These are phyloP conservation scores for Jackrogersella multiformis DNA, from an alignment of 495 filamentous ascomycete genomes.

Conservation along the genomic window DNA sequence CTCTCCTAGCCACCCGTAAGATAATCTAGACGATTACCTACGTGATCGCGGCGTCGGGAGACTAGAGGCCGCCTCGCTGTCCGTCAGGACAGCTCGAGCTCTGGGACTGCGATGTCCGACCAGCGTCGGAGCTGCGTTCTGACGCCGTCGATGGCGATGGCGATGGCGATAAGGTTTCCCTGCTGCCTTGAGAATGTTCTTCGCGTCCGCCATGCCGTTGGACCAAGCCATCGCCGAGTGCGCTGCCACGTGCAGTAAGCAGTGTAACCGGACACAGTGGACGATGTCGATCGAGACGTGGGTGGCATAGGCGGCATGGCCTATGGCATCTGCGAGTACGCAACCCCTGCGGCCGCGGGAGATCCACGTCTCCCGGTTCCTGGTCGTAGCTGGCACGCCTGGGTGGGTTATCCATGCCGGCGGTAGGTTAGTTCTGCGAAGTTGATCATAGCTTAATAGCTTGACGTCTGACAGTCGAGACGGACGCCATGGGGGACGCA, in stretches of 20 bases:
- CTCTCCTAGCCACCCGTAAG: not conserved
- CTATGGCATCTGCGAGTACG: constrained; percentile 15
- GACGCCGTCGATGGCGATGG: not conserved
- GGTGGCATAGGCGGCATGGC: not conserved
- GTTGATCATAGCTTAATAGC: constrained; percentile 1
- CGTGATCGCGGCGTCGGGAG: constrained; percentile 1
- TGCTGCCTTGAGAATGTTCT: constrained; percentile 9
- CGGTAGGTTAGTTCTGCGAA: not conserved
- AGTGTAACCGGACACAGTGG: constrained; percentile 32
- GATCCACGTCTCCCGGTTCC: constrained; percentile 17
- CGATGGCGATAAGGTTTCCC: not conserved
- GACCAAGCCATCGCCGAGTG: constrained; percentile 8
- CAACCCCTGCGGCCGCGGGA: constrained; percentile 9
- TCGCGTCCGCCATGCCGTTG: constrained; percentile 1
- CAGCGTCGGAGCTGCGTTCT: not conserved
- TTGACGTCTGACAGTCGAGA: constrained; percentile 13
- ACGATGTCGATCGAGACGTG: not conserved
- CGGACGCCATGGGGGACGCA: constrained; percentile 1
- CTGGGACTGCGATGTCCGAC: not conserved
- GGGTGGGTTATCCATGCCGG: too few species aligned
- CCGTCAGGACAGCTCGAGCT: not conserved
- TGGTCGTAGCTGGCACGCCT: not conserved
- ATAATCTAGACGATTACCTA: not conserved
- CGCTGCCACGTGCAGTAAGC: constrained; percentile 30
- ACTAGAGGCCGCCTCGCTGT: not conserved